Evolutionary conservation across 257 asterid genomes (phyloP).

Genomic region (Penstemon eatonii): DNA sequence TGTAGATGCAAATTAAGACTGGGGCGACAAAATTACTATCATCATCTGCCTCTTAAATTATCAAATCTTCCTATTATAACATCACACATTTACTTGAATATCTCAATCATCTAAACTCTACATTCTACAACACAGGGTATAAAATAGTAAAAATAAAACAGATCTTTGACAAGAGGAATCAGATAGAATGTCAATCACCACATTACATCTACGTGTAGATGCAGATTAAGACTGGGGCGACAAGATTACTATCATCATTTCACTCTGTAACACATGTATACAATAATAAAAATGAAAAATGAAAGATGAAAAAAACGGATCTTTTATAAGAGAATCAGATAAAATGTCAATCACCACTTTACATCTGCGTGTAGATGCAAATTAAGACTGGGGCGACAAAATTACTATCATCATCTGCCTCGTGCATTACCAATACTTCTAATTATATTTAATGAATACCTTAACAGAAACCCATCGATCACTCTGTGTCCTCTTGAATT

Average conservation of each 20-base stretch:
- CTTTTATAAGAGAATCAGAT: conserved; percentile 32
- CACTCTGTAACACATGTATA: too few species aligned
- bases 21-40: conserved; percentile 52
- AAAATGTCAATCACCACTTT: conserved; percentile 46
- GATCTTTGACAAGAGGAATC: conserved; percentile 24
- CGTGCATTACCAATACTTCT: background rate
- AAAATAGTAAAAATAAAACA: background rate
- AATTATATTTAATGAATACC: conserved; percentile 26
- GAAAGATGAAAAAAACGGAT: background rate
- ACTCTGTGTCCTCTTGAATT: conserved; percentile 53
- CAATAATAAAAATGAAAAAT: too few species aligned
- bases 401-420: conserved; percentile 36
- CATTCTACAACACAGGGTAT: too few species aligned
- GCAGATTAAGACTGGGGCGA: conserved; percentile 63
- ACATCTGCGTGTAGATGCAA: conserved; percentile 25
- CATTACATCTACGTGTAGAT: conserved; percentile 32
- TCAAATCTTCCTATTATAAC: conserved; percentile 21
- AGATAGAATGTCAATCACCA: conserved; percentile 53
- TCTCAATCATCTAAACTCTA: background rate
- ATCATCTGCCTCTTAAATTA: conserved; percentile 32
- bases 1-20: conserved; percentile 45
- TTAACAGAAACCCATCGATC: conserved; percentile 51
- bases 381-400: conserved; percentile 56
- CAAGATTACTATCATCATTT: conserved; percentile 42
- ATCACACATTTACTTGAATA: conserved; percentile 42